Evolutionary conservation across 2,329 filamentous ascomycete species (phyloP).

Genomic region (Arthrocladium fulminans): DNA sequence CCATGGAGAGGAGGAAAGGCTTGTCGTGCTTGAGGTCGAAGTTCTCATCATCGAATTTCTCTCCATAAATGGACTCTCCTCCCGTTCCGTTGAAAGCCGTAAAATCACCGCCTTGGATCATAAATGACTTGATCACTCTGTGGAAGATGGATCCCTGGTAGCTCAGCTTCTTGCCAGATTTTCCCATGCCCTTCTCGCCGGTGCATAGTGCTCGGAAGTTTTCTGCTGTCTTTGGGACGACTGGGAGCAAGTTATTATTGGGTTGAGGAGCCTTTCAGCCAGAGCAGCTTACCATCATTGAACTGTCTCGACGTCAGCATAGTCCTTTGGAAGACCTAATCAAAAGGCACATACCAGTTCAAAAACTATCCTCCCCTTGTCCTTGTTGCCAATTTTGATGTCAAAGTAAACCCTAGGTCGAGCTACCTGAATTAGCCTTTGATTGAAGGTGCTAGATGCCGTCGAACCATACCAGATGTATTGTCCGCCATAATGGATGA

Average conservation of each 20-base stretch:
- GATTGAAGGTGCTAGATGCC: too few species aligned
- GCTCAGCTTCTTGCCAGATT: conserved; percentile 73
- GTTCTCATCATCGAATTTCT: conserved; percentile 96
- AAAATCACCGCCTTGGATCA: conserved; percentile 98
- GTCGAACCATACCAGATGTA: background rate
- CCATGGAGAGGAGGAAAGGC: conserved; percentile 93
- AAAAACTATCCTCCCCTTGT: conserved; percentile 71
- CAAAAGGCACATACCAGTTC: conserved; percentile 58
- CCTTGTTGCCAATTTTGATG: conserved; percentile 66
- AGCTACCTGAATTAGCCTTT: conserved; percentile 30
- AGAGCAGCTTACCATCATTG: conserved; percentile 15
- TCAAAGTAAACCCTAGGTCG: conserved; percentile 88
- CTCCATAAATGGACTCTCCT: conserved; percentile 93
- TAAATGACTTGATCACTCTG: conserved; percentile 96
- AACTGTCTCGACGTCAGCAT: conserved; percentile 16
- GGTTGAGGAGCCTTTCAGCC: conserved; percentile 1
- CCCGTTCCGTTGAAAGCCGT: conserved; percentile 90
- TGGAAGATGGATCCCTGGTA: conserved; percentile 94
- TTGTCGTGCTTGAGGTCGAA: conserved; percentile 86
- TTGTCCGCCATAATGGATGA: too few species aligned
- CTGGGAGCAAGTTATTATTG: conserved; percentile 43
- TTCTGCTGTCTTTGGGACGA: conserved; percentile 90
- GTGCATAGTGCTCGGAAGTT: conserved; percentile 95
- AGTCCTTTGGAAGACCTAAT: background rate
- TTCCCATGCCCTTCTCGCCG: conserved; percentile 81